Base-by-base conservation (phyloP, 2,329 filamentous ascomycete species). In the Cadophora gregata region DNA sequence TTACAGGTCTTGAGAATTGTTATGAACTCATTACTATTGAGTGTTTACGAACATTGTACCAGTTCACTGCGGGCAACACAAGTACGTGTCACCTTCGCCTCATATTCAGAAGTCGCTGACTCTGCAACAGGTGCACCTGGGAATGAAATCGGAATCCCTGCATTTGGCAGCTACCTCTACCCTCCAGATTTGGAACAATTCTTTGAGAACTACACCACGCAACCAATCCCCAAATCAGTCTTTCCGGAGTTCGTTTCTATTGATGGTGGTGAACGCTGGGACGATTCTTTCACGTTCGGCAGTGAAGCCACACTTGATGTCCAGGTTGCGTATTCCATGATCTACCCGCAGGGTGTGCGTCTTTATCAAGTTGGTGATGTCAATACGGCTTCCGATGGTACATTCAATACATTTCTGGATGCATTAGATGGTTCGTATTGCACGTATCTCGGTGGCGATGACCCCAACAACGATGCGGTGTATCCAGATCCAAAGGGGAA, bases 271-370 rank as follows among this genome's bases (percentile, higher is more conserved):
- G 4, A 47, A 16, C 33, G 33, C 5, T n/a, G 50, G 66, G 69
- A 67, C 33, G 65, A 61, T 36, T 29, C 9, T 25, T 27, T 27
- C 10, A 7, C 5, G 24, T 12, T 16, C 10, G 6, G 10, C 38
- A 42, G 21, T 7, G 42, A 8, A 51, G 29, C 38, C 2, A 16
- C 2, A 19, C 19, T 38, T 42, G 14, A 27, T 16, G 9, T 51
- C 19, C 61, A 56, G 25, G 56, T 16, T 19, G 16, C 1, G n/a
- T n/a, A n/a, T n/a, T 21, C 84, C 80, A 73, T 16, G 73, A 79
- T 86, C 29, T 82, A 81, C 63, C 85, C 85, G 0, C 84, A 87
- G 69, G 79, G 42, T 80, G 80, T 33, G 79, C 81, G 59, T 77
- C 78, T 70, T n/a, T 67, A 67, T n/a, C 66, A 67, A 31, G 59